Evolutionary conservation across 345 rosid species (phyloP).

Genomic region (Firmiana major): DNA sequence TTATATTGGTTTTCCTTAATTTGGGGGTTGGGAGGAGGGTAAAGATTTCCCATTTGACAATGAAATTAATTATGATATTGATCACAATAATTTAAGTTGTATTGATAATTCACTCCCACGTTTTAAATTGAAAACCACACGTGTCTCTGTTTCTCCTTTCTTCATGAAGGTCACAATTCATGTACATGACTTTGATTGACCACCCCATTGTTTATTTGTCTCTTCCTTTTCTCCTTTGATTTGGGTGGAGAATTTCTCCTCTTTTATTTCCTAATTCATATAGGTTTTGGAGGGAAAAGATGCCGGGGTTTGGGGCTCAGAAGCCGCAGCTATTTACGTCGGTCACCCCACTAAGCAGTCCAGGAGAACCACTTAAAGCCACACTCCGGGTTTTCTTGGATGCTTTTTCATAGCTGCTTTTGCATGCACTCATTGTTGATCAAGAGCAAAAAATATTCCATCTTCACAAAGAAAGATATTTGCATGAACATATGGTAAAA

Average conservation of each 20-base stretch:
- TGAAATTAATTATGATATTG: background rate
- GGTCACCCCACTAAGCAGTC: background rate
- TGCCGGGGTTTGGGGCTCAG: background rate
- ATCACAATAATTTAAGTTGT: background rate
- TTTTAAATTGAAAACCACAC: constrained; percentile 19
- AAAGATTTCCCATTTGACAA: background rate
- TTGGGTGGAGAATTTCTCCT: background rate
- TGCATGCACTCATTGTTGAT: background rate
- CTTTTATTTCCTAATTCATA: background rate
- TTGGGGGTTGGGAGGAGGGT: background rate
- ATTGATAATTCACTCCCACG: background rate
- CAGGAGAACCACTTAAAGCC: background rate
- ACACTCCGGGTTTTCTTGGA: background rate
- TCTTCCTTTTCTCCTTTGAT: background rate
- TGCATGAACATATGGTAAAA: background rate
- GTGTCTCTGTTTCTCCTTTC: constrained; percentile 20
- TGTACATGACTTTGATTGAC: constrained; percentile 23
- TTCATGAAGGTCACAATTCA: constrained; percentile 5
- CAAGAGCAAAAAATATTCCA: background rate
- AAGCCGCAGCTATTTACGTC: background rate
- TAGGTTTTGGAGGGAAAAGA: background rate
- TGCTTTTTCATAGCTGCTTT: background rate
- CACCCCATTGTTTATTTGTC: constrained; percentile 6
- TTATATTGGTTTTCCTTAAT: no score
- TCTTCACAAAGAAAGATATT: background rate